phyloP scores from a whole-genome alignment of 768 basidiomycete genomes.

The Cyclocybe aegerita region DNA sequence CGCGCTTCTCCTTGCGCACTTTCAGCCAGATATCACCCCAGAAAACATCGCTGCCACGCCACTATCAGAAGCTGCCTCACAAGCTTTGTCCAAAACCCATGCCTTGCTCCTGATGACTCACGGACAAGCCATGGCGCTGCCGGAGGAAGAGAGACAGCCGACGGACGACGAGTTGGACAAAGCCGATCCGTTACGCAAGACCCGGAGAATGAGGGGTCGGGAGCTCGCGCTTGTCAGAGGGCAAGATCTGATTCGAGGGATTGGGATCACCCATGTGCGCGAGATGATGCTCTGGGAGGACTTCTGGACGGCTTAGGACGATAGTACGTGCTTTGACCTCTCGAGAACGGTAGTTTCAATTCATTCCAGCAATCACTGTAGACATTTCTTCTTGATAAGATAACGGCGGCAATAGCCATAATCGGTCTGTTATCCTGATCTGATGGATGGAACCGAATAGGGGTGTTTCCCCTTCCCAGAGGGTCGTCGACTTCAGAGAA shows the following conservation, averaged over 20 bases:
- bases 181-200: constrained; percentile 60
- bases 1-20: constrained; percentile 85
- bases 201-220: constrained; percentile 76
- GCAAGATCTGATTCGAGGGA: constrained; percentile 62
- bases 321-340: neutral
- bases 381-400: too few relatives aligned
- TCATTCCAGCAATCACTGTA: too few relatives aligned
- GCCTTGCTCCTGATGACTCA: constrained; percentile 68
- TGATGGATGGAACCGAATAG: too few relatives aligned
- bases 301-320: constrained; percentile 35
- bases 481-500: too few relatives aligned
- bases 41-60: constrained; percentile 24
- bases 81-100: constrained; percentile 74
- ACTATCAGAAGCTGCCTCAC: constrained; percentile 61
- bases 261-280: constrained; percentile 30
- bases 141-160: constrained; percentile 54
- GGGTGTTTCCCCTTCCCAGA: too few relatives aligned
- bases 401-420: too few relatives aligned
- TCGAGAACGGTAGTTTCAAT: neutral
- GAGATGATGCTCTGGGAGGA: constrained; percentile 43
- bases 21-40: constrained; percentile 31
- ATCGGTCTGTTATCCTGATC: too few relatives aligned
- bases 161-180: constrained; percentile 81
- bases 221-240: constrained; percentile 85
- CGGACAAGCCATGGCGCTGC: constrained; percentile 50